Base-by-base conservation (phyloP, 805 yeast species). In the Starmera amethionina region DNA sequence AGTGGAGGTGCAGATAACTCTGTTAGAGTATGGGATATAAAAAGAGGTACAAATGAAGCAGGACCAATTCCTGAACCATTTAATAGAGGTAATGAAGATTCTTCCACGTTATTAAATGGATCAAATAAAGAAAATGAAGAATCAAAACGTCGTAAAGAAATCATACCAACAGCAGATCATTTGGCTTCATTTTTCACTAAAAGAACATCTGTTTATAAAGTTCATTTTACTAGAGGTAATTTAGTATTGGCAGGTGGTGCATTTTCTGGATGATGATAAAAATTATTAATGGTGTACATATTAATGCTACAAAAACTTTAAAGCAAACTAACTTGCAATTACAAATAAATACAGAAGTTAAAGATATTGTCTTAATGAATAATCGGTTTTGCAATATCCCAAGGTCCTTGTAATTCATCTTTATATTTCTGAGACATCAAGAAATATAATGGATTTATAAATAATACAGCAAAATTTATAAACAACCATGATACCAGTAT, bases 11-110 rank as follows among this genome's bases (percentile, higher is more conserved):
- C 94, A 2, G 98, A 93, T 64, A 78, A 81, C 56, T 79, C 94
- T 2, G 94, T 93, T 3, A 73, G 98, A 48, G 95, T 88, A 4
- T 93, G 99, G 99, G 97, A 93, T 60, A 78, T 87, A 39, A 87
- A 84, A 58, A 76, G 79, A 51, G 87, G 86, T 40, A 87, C 97
- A 0, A 70, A 72, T 40, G 96, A 88, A 51, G 76, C 80, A 2
- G 82, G 82, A 6, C 77, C 84, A 9, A 79, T 75, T 44, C 89
- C 95, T 0, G 96, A 85, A 56, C 75, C 82, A 25, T 75, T 77
- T 50, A 64, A 66, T 37, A 60, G 56, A 22, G 62, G 64, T 35
- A 47, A 52, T 34, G 64, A 61, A 15, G 63, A 58, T 46, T 54
- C 60, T 18, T 52, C 61, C 15, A 47, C 59, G 3, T 50, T 59